Evolutionary conservation across 2,329 filamentous ascomycete genomes (phyloP).

Genomic region (Ophiosphaerella herpotricha): DNA sequence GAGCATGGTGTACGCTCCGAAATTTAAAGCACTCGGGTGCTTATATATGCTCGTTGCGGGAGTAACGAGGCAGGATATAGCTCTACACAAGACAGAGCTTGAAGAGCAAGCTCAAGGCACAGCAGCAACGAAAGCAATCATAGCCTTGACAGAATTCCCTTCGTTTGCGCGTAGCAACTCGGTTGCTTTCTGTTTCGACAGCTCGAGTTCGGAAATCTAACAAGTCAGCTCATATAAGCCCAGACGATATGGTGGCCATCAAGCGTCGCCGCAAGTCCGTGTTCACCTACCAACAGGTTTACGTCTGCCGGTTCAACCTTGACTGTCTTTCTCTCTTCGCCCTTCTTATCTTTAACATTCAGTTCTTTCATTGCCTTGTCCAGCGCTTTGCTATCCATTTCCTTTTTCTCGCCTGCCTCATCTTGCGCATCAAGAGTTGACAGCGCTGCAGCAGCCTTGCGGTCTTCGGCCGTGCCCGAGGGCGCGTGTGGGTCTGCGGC

Average conservation of each 20-base stretch:
- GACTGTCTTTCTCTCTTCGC: slow-evolving; percentile 58
- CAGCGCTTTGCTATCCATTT: slow-evolving; percentile 72
- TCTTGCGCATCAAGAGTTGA: slow-evolving; percentile 67
- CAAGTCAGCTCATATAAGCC: slow-evolving; percentile 2
- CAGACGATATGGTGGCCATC: too few relatives aligned
- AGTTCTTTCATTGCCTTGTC: slow-evolving; percentile 73
- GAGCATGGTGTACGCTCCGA: too few relatives aligned
- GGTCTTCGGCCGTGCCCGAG: slow-evolving; percentile 70
- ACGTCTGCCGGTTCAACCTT: slow-evolving; percentile 78
- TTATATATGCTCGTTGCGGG: too few relatives aligned
- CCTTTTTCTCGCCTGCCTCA: slow-evolving; percentile 57
- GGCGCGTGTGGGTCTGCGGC: slow-evolving; percentile 54
- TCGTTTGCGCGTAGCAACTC: slow-evolving; percentile 74
- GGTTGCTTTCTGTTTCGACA: slow-evolving; percentile 72
- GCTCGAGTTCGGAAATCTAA: slow-evolving; percentile 69
- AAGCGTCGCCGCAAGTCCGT: not conserved
- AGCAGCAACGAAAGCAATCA: slow-evolving; percentile 62
- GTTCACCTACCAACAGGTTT: slow-evolving; percentile 65
- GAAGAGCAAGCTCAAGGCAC: slow-evolving; percentile 9
- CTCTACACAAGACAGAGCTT: too few relatives aligned
- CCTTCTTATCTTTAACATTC: slow-evolving; percentile 48
- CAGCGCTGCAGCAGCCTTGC: slow-evolving; percentile 75
- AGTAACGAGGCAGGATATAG: too few relatives aligned
- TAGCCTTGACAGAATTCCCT: slow-evolving; percentile 69
- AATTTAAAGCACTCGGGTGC: too few relatives aligned